These are phyloP conservation scores for Trichoderma atroviride DNA, from an alignment of 2,329 filamentous ascomycete genomes.

Conservation along the genomic window DNA sequence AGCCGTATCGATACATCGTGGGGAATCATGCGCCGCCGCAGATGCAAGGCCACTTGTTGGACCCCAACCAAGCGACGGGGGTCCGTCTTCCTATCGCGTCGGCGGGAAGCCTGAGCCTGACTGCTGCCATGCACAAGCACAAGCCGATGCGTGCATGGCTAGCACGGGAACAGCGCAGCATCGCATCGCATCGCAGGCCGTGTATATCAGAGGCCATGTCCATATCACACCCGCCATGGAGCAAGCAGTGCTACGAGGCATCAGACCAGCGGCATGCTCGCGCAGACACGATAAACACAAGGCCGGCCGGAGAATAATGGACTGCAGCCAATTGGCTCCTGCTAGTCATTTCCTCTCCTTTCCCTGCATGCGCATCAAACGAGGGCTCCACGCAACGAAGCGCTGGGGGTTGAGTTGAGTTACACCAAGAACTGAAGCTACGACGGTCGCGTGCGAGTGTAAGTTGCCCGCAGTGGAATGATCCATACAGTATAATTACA, in stretches of 20 bases:
- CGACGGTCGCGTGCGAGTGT: conserved; percentile 14
- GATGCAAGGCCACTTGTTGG: background rate
- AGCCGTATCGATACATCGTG: conserved; percentile 12
- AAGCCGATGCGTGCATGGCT: background rate
- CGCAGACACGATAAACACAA: background rate
- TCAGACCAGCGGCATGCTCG: background rate
- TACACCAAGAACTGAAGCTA: background rate
- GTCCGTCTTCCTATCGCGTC: background rate
- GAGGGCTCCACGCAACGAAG: background rate
- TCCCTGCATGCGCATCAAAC: conserved; percentile 5
- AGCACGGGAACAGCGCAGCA: background rate
- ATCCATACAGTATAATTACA: conserved; percentile 7
- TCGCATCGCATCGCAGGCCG: background rate
- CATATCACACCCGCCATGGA: background rate
- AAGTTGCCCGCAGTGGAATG: background rate
- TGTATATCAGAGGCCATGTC: background rate
- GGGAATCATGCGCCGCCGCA: conserved; percentile 13
- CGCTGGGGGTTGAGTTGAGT: background rate
- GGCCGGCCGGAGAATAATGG: background rate
- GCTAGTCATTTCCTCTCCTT: background rate
- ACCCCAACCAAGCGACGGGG: background rate
- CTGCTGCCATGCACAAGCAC: background rate
- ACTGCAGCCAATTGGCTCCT: background rate
- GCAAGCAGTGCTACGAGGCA: background rate
- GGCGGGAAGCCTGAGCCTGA: background rate